Percentiles rank a stretch among this genome's conserved stretches.
These are phyloP conservation scores for Phalaenopsis aphrodite DNA, from an alignment of 106 monocot species.

Conservation along the genomic window DNA sequence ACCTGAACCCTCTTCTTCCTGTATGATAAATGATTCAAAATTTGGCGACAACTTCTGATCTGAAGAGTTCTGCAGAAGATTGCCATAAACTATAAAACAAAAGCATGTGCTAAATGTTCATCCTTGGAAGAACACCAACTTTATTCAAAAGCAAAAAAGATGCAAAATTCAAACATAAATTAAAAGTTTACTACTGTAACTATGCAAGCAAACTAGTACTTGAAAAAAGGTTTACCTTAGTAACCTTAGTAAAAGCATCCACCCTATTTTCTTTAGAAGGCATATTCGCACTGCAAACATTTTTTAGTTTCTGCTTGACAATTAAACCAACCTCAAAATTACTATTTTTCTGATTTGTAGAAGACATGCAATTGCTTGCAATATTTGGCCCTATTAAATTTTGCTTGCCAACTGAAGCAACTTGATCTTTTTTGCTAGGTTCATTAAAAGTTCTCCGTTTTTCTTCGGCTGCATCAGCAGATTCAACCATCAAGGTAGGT, in stretches of 20 bases:
- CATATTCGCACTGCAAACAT: slow-evolving; percentile 7
- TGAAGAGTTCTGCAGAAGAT: slow-evolving; percentile 31
- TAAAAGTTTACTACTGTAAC: not conserved
- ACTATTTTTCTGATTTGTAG: slow-evolving; percentile 9
- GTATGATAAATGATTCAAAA: slow-evolving; percentile 72
- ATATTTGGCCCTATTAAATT: not conserved
- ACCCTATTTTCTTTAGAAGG: slow-evolving; percentile 28
- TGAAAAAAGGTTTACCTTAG: slow-evolving; percentile 35
- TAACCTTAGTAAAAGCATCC: slow-evolving; percentile 11
- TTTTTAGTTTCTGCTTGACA: slow-evolving; percentile 32
- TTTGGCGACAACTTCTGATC: slow-evolving; percentile 54
- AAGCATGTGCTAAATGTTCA: not conserved
- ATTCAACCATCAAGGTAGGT: not conserved
- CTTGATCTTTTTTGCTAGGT: slow-evolving; percentile 10
- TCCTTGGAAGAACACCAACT: not conserved
- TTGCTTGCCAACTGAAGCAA: slow-evolving; percentile 8
- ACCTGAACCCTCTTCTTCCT: slow-evolving; percentile 99
- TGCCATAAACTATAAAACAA: not conserved
- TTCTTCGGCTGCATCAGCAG: slow-evolving; percentile 10
- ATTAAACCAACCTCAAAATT: slow-evolving; percentile 9
- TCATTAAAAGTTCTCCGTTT: slow-evolving; percentile 5
- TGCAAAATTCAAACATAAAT: not conserved
- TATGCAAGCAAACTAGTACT: not conserved
- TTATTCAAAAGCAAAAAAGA: not conserved
- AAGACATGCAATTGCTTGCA: not conserved